These are phyloP conservation scores for Comarum palustre DNA, from an alignment of 306 rosid species.

Conservation along the genomic window DNA sequence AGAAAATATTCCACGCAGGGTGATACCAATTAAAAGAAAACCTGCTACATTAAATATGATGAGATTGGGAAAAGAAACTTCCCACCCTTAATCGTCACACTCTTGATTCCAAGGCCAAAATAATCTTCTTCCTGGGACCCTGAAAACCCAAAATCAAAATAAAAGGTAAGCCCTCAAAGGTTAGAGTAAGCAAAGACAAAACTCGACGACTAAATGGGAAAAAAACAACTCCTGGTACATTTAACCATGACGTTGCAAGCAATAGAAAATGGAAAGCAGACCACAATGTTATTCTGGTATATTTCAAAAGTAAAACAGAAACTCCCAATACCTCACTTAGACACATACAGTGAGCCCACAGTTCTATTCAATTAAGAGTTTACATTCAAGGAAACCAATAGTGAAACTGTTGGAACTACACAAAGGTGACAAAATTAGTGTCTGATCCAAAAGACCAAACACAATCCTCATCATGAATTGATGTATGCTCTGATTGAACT, in stretches of 20 bases:
- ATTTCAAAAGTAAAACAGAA: neutral
- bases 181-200: neutral
- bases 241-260: neutral
- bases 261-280: neutral
- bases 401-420: neutral
- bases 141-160: slow-evolving; percentile 39
- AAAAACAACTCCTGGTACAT: neutral
- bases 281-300: neutral
- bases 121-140: slow-evolving; percentile 99
- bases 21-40: slow-evolving; percentile 20
- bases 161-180: slow-evolving; percentile 21
- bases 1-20: slow-evolving; percentile 19
- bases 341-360: neutral
- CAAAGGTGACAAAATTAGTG: neutral
- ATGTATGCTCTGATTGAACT: slow-evolving; percentile 2
- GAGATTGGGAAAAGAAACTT: neutral
- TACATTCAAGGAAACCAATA: neutral
- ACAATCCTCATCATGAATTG: neutral
- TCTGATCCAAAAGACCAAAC: neutral
- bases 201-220: neutral
- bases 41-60: slow-evolving; percentile 21
- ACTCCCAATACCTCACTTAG: neutral
- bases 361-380: neutral
- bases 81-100: slow-evolving; percentile 39
- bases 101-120: slow-evolving; percentile 80